Base-by-base conservation (phyloP, 2,329 filamentous ascomycete species). In the Colletotrichum shisoi region DNA sequence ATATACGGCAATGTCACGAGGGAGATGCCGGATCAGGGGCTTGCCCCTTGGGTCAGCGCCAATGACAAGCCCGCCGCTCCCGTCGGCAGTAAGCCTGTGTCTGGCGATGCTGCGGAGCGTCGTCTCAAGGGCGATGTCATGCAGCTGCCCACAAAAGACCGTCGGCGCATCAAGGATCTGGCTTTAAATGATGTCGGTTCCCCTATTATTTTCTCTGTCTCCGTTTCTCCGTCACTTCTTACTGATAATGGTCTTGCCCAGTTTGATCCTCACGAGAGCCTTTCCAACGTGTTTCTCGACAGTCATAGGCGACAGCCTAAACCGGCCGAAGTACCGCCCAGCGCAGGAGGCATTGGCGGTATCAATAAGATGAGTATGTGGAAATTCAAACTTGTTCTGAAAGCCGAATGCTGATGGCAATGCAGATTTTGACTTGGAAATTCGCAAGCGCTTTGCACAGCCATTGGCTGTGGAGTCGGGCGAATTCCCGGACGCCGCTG, bases 311-410 rank as follows among this genome's bases (percentile, higher is more conserved):
- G 81, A 64, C 73, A 79, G 12, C 75, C 79, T 4, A 80, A 81
- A 57, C 75, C 79, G 13, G 84, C 89, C 37, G 86, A 92, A 63
- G 85, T 88, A 9, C 88, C 90, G 31, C 84, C 89, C 34, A 89
- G 88, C 73, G 89, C 90, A 27, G 89, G 88, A 34, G 90, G 90
- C 21, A 59, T 70, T 31, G 63, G 63, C 17, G 63, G 59, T 24
- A 84, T 94, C 52, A 93, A 92, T 71, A 93, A 88, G 71, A 90
- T 94, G 83, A 96, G 90, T 93, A 82, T 75, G 89, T 79, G 19
- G 45, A 24, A 34, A 40, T 49, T 19, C 4, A 7, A 8, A 39
- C 34, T 39, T 21, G 40, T 46, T 7, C 24, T 45, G 17, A 19
- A 34, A 6, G 19, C 15, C n/a, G 21, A 46, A 11, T 6, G 34